A percentile compares a stretch with the other conserved stretches of the same genome.
These are phyloP conservation scores for Backusella mclennaniae DNA, from an alignment of 192 early-diverging fungal genomes.

Conservation along the genomic window DNA sequence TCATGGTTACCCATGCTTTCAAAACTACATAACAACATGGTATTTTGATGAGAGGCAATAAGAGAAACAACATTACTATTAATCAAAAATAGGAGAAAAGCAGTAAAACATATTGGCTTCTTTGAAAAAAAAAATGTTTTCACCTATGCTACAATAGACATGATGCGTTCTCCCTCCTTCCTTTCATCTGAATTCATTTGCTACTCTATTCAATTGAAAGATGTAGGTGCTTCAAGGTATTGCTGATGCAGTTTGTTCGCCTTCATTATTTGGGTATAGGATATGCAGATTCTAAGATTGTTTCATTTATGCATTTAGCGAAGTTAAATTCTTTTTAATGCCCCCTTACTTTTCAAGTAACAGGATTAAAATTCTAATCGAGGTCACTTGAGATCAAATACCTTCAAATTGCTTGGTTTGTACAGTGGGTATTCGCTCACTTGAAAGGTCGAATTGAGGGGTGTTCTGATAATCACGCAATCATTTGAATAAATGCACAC, in stretches of 20 bases:
- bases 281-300: neutral
- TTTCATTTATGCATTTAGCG: neutral
- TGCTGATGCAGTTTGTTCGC: no score
- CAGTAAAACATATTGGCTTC: neutral
- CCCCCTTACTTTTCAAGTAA: neutral
- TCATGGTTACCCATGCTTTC: neutral
- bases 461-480: no score
- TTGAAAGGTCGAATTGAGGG: no score
- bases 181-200: neutral
- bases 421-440: neutral
- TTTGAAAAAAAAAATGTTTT: neutral
- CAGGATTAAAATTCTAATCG: neutral
- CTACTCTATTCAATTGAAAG: no score
- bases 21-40: neutral
- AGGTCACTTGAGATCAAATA: neutral
- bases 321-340: neutral
- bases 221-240: no score
- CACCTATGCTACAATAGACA: neutral
- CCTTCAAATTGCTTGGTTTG: neutral
- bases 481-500: no score
- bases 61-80: neutral
- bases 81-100: conserved; percentile 1
- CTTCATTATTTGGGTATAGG: neutral
- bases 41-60: no score
- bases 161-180: neutral